Conservation (phyloP, 75 land plant genomes). For the Pseudotsuga menziesii region DNA sequence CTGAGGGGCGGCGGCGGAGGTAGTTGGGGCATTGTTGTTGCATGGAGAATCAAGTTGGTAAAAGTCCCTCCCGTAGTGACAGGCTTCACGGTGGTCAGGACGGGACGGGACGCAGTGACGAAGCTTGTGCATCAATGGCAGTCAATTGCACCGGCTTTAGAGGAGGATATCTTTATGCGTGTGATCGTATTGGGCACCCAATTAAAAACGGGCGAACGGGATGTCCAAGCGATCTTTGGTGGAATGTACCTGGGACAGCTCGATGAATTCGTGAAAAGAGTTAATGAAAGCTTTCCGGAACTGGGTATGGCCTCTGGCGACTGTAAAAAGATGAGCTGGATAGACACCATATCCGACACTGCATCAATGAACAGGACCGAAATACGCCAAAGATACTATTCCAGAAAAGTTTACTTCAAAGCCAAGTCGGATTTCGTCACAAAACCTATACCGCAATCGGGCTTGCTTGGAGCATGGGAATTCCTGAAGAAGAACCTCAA, state of each 20-base stretch:
- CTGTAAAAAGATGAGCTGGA: constrained; percentile 9
- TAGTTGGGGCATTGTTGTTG: constrained; percentile 24
- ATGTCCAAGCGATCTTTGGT: not conserved
- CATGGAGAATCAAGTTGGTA: constrained; percentile 21
- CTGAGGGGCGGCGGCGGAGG: constrained; percentile 25
- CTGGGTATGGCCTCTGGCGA: not conserved
- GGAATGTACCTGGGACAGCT: constrained; percentile 5
- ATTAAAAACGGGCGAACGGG: not conserved
- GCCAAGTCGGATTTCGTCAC: not conserved
- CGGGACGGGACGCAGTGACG: constrained; percentile 6
- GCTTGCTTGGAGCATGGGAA: not conserved
- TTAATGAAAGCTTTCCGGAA: constrained; percentile 2
- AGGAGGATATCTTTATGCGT: not conserved
- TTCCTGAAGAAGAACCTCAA: not conserved
- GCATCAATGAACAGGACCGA: not conserved
- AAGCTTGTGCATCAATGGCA: constrained; percentile 23
- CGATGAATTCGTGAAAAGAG: not conserved
- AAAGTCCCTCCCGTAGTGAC: constrained; percentile 6
- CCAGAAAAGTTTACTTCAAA: not conserved
- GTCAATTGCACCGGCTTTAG: not conserved
- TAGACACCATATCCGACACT: not conserved
- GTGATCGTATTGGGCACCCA: not conserved
- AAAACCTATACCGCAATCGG: not conserved
- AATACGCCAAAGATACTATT: not conserved
- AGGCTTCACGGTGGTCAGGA: constrained; percentile 8